Conservation (phyloP, 2,329 filamentous ascomycete species). For the Hymenoscyphus occultus region DNA sequence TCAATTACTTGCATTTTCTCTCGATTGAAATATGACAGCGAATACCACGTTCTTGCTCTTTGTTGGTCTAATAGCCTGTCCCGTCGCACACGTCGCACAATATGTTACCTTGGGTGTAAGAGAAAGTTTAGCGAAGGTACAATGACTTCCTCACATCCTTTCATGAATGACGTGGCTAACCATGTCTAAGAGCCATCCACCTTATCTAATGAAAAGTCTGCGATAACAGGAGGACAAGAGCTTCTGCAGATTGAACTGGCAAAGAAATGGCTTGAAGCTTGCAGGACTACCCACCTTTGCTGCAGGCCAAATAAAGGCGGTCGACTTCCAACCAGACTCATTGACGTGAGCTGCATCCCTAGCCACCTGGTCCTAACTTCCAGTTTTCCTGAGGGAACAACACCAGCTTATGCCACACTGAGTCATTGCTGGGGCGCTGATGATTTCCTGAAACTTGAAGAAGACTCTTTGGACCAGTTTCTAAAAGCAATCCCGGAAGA, state of each 20-base stretch:
- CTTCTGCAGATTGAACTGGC: not conserved
- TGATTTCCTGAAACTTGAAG: slow-evolving; percentile 8
- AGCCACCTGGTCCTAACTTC: not conserved
- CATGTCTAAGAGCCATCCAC: not conserved
- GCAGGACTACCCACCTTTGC: not conserved
- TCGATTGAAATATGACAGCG: too few relatives aligned
- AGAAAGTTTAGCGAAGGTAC: too few relatives aligned
- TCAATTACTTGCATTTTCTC: too few relatives aligned
- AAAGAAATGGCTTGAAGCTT: not conserved
- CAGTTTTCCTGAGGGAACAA: not conserved
- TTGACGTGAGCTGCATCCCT: not conserved
- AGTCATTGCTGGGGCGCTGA: slow-evolving; percentile 20
- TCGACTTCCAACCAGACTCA: not conserved
- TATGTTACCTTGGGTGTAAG: too few relatives aligned
- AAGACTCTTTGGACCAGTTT: slow-evolving; percentile 9
- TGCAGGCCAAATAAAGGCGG: not conserved
- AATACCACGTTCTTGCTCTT: too few relatives aligned
- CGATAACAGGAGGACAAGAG: not conserved
- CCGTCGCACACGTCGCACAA: too few relatives aligned
- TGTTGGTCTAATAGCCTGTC: too few relatives aligned
- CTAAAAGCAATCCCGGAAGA: slow-evolving; percentile 13
- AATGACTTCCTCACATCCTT: too few relatives aligned
- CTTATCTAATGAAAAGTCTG: not conserved
- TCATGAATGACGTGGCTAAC: not conserved
- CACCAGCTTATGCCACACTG: slow-evolving; percentile 16